These are phyloP conservation scores for Plectosphaerella sp. DNA, from an alignment of 2,329 filamentous ascomycete species.

Conservation along the genomic window DNA sequence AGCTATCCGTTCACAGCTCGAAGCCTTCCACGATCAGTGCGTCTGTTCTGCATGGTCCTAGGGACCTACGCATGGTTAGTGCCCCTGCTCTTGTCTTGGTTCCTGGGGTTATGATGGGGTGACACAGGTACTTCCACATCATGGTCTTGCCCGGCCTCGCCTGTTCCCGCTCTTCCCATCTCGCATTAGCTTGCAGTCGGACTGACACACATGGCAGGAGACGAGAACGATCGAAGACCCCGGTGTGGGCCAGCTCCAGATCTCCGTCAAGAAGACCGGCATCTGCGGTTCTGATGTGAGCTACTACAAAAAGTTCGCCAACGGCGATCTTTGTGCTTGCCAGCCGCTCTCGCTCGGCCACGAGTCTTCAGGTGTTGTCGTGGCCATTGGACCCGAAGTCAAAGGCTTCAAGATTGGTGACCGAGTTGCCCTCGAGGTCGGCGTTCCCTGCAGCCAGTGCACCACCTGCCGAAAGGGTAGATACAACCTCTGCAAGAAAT, in stretches of 20 bases:
- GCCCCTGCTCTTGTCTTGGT: neutral
- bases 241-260: conserved; percentile 53
- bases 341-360: conserved; percentile 62
- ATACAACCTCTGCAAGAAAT: conserved; percentile 59
- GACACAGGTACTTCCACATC: conserved; percentile 21
- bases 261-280: conserved; percentile 61
- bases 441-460: conserved; percentile 48
- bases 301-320: conserved; percentile 70
- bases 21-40: conserved; percentile 44
- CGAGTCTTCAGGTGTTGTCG: conserved; percentile 56
- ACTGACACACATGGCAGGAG: conserved; percentile 34
- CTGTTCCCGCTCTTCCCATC: conserved; percentile 4
- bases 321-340: conserved; percentile 64
- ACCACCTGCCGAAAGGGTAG: conserved; percentile 46
- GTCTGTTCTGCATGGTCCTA: conserved; percentile 53
- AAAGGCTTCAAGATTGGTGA: conserved; percentile 50
- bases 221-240: conserved; percentile 43
- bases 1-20: conserved; percentile 32
- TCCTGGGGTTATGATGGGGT: conserved; percentile 16
- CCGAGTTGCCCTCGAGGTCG: conserved; percentile 54
- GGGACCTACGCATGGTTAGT: conserved; percentile 53
- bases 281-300: conserved; percentile 68
- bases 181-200: neutral
- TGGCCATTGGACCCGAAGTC: conserved; percentile 49
- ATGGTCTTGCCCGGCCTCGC: conserved; percentile 1